A percentile compares a stretch with the other conserved stretches of the same genome.
Evolutionary conservation across 192 early-diverging fungal genomes (phyloP).

Genomic region (Polychytrium aggregatum): DNA sequence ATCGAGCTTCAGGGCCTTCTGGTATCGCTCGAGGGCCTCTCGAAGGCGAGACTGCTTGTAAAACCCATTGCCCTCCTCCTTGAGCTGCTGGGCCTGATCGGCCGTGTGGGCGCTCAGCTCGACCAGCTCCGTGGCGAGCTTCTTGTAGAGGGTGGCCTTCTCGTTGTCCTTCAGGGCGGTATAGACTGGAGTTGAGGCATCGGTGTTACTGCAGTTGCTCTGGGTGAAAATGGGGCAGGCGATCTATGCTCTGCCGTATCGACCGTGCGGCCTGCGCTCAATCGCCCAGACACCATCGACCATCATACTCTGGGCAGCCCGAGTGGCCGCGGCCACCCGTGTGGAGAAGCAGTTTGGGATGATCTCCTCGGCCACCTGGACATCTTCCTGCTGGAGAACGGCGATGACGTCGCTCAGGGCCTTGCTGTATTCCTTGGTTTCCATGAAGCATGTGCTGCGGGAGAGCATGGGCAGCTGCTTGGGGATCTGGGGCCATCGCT

Average conservation of each 20-base stretch:
- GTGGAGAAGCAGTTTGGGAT: constrained; percentile 17
- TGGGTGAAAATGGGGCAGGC: no score
- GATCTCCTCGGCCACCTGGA: constrained; percentile 12
- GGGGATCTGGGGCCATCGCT: no score
- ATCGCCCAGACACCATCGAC: no score
- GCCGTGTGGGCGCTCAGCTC: constrained; percentile 5
- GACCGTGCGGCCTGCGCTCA: no score
- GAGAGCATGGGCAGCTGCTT: neutral
- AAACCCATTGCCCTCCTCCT: constrained; percentile 17
- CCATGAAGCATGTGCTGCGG: neutral
- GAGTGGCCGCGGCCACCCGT: constrained; percentile 12
- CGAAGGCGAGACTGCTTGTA: constrained; percentile 4
- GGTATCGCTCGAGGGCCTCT: constrained; percentile 8
- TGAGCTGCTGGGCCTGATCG: constrained; percentile 6
- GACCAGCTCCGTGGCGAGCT: constrained; percentile 15
- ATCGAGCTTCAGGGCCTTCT: constrained; percentile 9
- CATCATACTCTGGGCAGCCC: no score
- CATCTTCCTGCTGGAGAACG: constrained; percentile 7
- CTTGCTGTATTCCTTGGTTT: constrained; percentile 7
- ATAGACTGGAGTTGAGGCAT: constrained; percentile 13
- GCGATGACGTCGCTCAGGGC: constrained; percentile 11
- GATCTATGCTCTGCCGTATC: no score
- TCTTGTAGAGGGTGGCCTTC: constrained; percentile 11
- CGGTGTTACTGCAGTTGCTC: no score
- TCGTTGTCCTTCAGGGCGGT: constrained; percentile 4